These are phyloP conservation scores for Saccharomycodes ludwigii DNA, from an alignment of 805 yeast species.

Conservation along the genomic window DNA sequence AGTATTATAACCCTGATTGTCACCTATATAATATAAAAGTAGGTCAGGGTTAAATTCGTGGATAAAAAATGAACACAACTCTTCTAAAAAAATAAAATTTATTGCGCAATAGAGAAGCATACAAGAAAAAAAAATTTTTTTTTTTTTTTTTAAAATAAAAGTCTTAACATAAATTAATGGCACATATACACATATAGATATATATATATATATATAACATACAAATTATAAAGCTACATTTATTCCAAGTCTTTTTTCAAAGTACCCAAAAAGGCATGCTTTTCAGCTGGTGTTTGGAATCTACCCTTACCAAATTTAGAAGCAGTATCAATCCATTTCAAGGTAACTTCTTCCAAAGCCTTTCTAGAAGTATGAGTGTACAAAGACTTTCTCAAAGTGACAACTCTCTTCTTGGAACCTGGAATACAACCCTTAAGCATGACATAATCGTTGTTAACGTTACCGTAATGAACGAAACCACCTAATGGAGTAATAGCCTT, in stretches of 20 bases:
- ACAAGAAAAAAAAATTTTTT: too few species aligned
- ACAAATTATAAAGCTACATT: neutral
- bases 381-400: slow-evolving; percentile 96
- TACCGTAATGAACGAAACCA: slow-evolving; percentile 99
- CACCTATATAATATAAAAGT: neutral
- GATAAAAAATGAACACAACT: neutral
- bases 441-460: slow-evolving; percentile 93
- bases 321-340: slow-evolving; percentile 99
- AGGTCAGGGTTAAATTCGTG: neutral
- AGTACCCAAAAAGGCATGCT: slow-evolving; percentile 99
- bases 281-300: slow-evolving; percentile 99
- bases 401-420: slow-evolving; percentile 99
- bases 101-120: too few species aligned
- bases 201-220: too few species aligned
- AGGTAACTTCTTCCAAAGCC: slow-evolving; percentile 91
- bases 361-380: slow-evolving; percentile 96
- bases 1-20: too few species aligned
- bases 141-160: too few species aligned
- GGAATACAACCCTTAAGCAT: slow-evolving; percentile 98
- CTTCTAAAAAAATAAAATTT: too few species aligned
- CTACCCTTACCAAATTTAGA: slow-evolving; percentile 99
- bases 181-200: too few species aligned
- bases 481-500: slow-evolving; percentile 99
- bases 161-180: too few species aligned
- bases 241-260: slow-evolving; percentile 88